Evolutionary conservation across 2,329 filamentous ascomycete genomes (phyloP).

Genomic region (Colletotrichum theobromicola): DNA sequence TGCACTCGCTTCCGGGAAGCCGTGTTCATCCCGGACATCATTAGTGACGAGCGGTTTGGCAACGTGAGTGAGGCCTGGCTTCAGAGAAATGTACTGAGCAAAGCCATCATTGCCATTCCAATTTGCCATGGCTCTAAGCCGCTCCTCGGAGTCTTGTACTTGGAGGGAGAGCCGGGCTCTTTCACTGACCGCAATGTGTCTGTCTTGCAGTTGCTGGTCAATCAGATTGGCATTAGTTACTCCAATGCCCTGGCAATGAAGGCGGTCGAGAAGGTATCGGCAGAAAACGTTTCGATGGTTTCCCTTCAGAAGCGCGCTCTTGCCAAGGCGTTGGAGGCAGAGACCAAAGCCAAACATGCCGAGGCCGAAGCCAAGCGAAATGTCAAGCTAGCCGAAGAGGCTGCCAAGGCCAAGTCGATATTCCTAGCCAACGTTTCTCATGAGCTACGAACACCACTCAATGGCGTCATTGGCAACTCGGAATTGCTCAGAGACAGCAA

Average conservation of each 20-base stretch:
- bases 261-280: conserved; percentile 77
- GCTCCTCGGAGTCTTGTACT: conserved; percentile 76
- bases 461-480: conserved; percentile 88
- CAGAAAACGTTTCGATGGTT: conserved; percentile 80
- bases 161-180: conserved; percentile 75
- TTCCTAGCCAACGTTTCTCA: conserved; percentile 83
- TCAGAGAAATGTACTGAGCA: conserved; percentile 70
- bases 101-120: conserved; percentile 79
- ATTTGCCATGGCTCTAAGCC: conserved; percentile 76
- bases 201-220: conserved; percentile 73
- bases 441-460: conserved; percentile 81
- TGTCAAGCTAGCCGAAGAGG: conserved; percentile 82
- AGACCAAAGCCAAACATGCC: conserved; percentile 77
- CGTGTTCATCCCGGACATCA: conserved; percentile 75
- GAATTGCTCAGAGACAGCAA: conserved; percentile 81
- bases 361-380: conserved; percentile 79
- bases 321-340: conserved; percentile 73
- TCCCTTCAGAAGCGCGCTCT: conserved; percentile 77
- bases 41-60: conserved; percentile 78
- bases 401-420: conserved; percentile 82
- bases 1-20: conserved; percentile 77
- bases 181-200: conserved; percentile 78
- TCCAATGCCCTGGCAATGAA: conserved; percentile 72
- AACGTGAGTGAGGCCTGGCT: conserved; percentile 76
- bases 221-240: conserved; percentile 78